Conservation (phyloP, 805 yeast species). For the Cyberlindnera maritima region DNA sequence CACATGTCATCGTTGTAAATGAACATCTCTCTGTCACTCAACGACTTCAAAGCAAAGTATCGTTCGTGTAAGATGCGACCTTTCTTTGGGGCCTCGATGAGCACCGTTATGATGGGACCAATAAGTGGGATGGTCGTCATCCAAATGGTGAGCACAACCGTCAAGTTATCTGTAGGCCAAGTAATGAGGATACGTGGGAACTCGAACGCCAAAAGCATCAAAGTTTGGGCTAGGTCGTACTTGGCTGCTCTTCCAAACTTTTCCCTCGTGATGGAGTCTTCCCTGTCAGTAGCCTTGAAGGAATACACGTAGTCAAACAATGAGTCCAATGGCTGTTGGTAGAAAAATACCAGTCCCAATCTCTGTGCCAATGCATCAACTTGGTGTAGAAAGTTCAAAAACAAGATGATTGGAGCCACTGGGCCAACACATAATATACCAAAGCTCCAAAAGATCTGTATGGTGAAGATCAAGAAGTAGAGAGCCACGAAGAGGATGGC, state of each 20-base stretch:
- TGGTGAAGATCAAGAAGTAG: conserved; percentile 4
- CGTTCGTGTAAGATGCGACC: conserved; percentile 10
- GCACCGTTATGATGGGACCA: conserved; percentile 8
- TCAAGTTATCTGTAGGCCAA: conserved; percentile 5
- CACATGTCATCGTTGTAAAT: conserved; percentile 3
- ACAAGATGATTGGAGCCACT: conserved; percentile 7
- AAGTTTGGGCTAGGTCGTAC: background rate
- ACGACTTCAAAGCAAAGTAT: conserved; percentile 10
- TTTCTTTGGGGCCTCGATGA: conserved; percentile 10
- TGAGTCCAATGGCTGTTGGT: conserved; percentile 9
- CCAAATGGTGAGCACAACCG: conserved; percentile 4
- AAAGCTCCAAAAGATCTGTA: conserved; percentile 6
- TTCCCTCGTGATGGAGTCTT: conserved; percentile 7
- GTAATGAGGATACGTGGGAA: conserved; percentile 4
- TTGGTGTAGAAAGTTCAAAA: conserved; percentile 9
- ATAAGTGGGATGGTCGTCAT: conserved; percentile 11
- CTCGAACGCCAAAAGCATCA: background rate
- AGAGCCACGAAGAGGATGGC: conserved; percentile 4
- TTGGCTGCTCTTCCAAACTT: conserved; percentile 1
- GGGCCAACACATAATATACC: conserved; percentile 10
- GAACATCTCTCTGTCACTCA: conserved; percentile 1
- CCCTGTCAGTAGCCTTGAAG: background rate
- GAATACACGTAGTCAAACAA: conserved; percentile 12
- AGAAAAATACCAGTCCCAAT: conserved; percentile 11
- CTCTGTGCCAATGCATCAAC: conserved; percentile 9